Evolutionary conservation across 345 rosid species (phyloP).

Genomic region (Lumnitzera littorea): DNA sequence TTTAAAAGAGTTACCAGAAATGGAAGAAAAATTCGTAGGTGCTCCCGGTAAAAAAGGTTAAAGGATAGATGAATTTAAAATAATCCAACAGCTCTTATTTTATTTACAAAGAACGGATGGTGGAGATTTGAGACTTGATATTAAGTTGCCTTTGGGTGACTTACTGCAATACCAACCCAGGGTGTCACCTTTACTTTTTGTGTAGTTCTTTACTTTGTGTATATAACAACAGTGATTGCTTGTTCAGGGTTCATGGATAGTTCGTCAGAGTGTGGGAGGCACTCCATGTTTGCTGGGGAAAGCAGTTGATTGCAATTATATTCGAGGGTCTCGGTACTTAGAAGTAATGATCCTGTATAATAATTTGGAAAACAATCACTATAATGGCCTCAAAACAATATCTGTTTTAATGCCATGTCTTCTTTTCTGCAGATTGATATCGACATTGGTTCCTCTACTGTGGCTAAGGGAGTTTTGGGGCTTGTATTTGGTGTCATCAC

Average conservation of each 20-base stretch:
- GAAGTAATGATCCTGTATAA: constrained; percentile 43
- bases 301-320: constrained; percentile 94
- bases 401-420: constrained; percentile 7
- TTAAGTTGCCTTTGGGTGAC: too few relatives aligned
- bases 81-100: too few relatives aligned
- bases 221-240: too few relatives aligned
- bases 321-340: constrained; percentile 73
- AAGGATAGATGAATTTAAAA: too few relatives aligned
- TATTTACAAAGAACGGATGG: too few relatives aligned
- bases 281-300: constrained; percentile 95
- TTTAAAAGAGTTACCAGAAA: too few relatives aligned
- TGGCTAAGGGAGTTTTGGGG: constrained; percentile 97
- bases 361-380: background rate
- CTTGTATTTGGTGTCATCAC: constrained; percentile 90
- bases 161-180: background rate
- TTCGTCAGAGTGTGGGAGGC: constrained; percentile 98
- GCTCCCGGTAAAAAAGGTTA: too few relatives aligned
- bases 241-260: constrained; percentile 97
- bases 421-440: constrained; percentile 62
- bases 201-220: background rate
- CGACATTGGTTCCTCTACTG: constrained; percentile 96
- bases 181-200: background rate
- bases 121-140: too few relatives aligned
- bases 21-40: too few relatives aligned
- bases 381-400: background rate